A percentile compares a stretch with the other conserved stretches of the same genome.
These are phyloP conservation scores for Hypomontagnella submonticulosa DNA, from an alignment of 495 filamentous ascomycete genomes.

Conservation along the genomic window DNA sequence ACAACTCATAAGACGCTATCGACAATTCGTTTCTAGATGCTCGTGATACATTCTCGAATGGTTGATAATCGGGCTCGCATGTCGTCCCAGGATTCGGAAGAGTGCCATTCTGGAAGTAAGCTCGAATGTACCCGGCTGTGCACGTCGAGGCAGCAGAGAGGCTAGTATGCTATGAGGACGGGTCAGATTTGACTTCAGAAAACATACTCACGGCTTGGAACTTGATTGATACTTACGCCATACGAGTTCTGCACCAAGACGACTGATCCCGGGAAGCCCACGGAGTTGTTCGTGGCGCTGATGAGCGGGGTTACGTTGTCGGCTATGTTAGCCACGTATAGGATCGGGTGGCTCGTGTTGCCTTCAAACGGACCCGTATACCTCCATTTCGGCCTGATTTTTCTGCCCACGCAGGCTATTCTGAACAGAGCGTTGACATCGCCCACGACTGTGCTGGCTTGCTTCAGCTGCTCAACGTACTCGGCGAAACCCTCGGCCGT, in stretches of 20 bases:
- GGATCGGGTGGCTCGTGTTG: conserved; percentile 64
- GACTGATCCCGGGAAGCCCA: conserved; percentile 61
- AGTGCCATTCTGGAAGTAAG: conserved; percentile 52
- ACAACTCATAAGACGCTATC: conserved; percentile 28
- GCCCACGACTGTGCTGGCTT: conserved; percentile 63
- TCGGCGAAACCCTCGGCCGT: conserved; percentile 57
- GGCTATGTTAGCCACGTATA: conserved; percentile 65
- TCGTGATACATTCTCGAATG: conserved; percentile 31
- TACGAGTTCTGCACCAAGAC: conserved; percentile 66
- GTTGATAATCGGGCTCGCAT: conserved; percentile 49
- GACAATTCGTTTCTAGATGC: conserved; percentile 19
- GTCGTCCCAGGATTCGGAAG: conserved; percentile 46
- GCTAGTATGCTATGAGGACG: conserved; percentile 47
- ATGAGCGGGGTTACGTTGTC: conserved; percentile 67
- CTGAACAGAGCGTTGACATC: conserved; percentile 68
- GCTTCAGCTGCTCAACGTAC: conserved; percentile 57
- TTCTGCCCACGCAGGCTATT: conserved; percentile 68
- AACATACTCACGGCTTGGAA: neutral
- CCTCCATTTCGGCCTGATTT: conserved; percentile 66
- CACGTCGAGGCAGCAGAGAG: conserved; percentile 50
- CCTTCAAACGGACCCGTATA: conserved; percentile 59
- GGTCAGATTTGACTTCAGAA: conserved; percentile 10
- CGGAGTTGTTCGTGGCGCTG: conserved; percentile 62
- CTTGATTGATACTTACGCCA: conserved; percentile 48
- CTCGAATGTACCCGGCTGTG: conserved; percentile 48